A percentile compares a stretch with the other conserved stretches of the same genome.
Evolutionary conservation across 768 basidiomycete species (phyloP).

Genomic region (Pisolithus tinctorius): DNA sequence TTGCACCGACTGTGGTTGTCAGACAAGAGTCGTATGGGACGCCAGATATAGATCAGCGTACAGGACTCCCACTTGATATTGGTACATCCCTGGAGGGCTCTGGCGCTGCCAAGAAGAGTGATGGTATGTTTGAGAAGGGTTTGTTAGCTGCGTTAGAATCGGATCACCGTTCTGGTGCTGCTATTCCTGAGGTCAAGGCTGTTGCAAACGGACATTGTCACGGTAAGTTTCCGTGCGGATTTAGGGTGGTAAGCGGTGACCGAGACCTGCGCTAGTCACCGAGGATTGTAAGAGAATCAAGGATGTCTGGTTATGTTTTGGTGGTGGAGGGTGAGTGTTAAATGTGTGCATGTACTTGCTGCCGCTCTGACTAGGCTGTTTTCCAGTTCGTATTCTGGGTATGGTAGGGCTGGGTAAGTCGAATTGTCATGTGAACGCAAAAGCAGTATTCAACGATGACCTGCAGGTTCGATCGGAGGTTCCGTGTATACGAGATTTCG

Average conservation of each 20-base stretch:
- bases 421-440: not conserved
- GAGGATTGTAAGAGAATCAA: constrained; percentile 83
- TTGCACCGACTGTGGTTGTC: not conserved
- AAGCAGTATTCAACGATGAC: constrained; percentile 5
- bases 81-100: constrained; percentile 55
- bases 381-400: constrained; percentile 72
- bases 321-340: constrained; percentile 65
- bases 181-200: constrained; percentile 72
- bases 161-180: constrained; percentile 45
- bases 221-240: constrained; percentile 34
- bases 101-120: constrained; percentile 64
- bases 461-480: constrained; percentile 78
- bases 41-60: constrained; percentile 59
- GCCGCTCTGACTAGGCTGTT: not conserved
- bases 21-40: constrained; percentile 70
- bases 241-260: not conserved
- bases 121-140: constrained; percentile 81
- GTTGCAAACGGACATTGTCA: constrained; percentile 91
- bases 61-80: constrained; percentile 58
- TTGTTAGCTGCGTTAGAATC: constrained; percentile 68
- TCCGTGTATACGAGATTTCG: constrained; percentile 82
- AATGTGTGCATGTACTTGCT: not conserved
- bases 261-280: constrained; percentile 47
- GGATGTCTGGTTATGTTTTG: constrained; percentile 90
- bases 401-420: constrained; percentile 65